These are phyloP conservation scores for Erodium texanum DNA, from an alignment of 441 rosid species.

Conservation along the genomic window DNA sequence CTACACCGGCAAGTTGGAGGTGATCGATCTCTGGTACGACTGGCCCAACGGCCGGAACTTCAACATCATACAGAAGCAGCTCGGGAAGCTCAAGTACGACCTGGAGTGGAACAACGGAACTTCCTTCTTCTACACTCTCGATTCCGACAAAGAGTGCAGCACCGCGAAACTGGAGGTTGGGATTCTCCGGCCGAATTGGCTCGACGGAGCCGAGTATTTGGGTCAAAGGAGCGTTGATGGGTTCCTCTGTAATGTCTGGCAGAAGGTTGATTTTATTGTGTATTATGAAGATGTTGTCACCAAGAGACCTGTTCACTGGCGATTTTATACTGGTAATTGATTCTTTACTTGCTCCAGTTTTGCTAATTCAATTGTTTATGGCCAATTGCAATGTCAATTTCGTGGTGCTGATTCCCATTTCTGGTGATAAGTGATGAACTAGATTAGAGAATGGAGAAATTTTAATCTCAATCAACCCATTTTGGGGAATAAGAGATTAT, in stretches of 20 bases:
- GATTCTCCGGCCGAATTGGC: slow-evolving; percentile 66
- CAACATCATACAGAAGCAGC: slow-evolving; percentile 66
- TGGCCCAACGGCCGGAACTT: slow-evolving; percentile 74
- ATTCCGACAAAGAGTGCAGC: slow-evolving; percentile 33
- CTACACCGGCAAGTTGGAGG: slow-evolving; percentile 52
- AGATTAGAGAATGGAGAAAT: too few relatives aligned
- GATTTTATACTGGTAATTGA: slow-evolving; percentile 50
- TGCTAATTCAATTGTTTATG: not conserved
- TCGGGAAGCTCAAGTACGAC: slow-evolving; percentile 50
- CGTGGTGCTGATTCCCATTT: not conserved
- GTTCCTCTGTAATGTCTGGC: slow-evolving; percentile 72
- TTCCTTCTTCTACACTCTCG: slow-evolving; percentile 51
- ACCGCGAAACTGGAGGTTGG: slow-evolving; percentile 45
- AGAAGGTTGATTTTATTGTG: slow-evolving; percentile 66
- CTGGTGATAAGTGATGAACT: too few relatives aligned
- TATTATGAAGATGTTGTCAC: slow-evolving; percentile 66
- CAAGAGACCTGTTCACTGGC: slow-evolving; percentile 67
- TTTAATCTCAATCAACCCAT: too few relatives aligned
- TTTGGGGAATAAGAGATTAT: not conserved
- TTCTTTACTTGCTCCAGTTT: not conserved
- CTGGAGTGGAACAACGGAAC: slow-evolving; percentile 88
- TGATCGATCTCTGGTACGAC: slow-evolving; percentile 80
- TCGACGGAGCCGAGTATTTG: slow-evolving; percentile 60
- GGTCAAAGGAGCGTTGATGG: slow-evolving; percentile 51
- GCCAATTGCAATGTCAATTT: not conserved